These are phyloP conservation scores for Myriosclerotinia curreyana DNA, from an alignment of 2,329 filamentous ascomycete species.

Conservation along the genomic window DNA sequence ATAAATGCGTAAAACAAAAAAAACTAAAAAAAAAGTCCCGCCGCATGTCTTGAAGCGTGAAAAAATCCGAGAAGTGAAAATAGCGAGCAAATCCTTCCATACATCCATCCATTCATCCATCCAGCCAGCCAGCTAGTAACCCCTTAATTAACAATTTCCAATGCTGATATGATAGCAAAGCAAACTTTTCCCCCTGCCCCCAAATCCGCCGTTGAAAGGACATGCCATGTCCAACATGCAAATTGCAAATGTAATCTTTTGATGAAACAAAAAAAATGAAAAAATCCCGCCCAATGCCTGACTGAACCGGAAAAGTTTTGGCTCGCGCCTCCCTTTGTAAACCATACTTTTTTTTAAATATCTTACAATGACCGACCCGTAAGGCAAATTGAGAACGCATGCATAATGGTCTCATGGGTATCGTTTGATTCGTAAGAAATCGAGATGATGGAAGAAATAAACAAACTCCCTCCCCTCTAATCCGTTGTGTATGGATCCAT, in stretches of 20 bases:
- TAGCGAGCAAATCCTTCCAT: slow-evolving; percentile 12
- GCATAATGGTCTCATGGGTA: slow-evolving; percentile 21
- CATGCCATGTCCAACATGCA: slow-evolving; percentile 17
- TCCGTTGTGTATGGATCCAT: slow-evolving; percentile 20
- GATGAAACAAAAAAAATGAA: slow-evolving; percentile 8
- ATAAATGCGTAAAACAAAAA: slow-evolving; percentile 14
- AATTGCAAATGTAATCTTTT: slow-evolving; percentile 15
- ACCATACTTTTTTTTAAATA: slow-evolving; percentile 22
- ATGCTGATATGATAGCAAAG: slow-evolving; percentile 12
- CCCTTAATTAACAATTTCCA: slow-evolving; percentile 20
- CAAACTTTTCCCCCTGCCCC: slow-evolving; percentile 22
- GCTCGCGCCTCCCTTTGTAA: slow-evolving; percentile 22
- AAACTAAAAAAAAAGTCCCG: slow-evolving; percentile 1
- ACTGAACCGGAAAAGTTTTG: slow-evolving; percentile 23
- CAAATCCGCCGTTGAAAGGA: slow-evolving; percentile 12
- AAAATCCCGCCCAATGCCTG: slow-evolving; percentile 22
- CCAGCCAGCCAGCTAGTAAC: background rate
- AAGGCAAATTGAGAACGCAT: slow-evolving; percentile 23
- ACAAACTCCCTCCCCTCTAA: slow-evolving; percentile 23
- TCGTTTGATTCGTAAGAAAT: slow-evolving; percentile 24
- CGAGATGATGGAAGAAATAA: slow-evolving; percentile 23
- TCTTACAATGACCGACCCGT: slow-evolving; percentile 23
- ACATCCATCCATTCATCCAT: too few species aligned
- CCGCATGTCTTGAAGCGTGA: slow-evolving; percentile 14
- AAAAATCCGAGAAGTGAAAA: slow-evolving; percentile 1